A percentile compares a stretch with the other conserved stretches of the same genome.
Evolutionary conservation across 345 rosid genomes (phyloP).

Genomic region (Toxicodendron radicans): DNA sequence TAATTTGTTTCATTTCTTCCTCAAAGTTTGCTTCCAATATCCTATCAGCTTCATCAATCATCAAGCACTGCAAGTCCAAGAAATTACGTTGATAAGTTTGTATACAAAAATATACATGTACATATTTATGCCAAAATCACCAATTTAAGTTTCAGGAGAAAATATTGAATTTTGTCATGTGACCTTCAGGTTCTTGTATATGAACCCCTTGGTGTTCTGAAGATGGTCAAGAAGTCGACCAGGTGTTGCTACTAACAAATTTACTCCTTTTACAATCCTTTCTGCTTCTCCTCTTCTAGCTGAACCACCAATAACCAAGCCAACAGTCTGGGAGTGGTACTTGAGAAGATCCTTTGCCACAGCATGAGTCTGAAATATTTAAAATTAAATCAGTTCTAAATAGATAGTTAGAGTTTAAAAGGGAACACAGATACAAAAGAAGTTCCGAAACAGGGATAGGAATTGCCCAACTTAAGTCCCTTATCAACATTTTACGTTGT

Average conservation of each 20-base stretch:
- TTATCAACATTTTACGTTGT: background rate
- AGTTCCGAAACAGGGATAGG: background rate
- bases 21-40: slow-evolving; percentile 97
- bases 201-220: slow-evolving; percentile 85
- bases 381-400: slow-evolving; percentile 13
- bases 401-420: background rate
- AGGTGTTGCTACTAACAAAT: slow-evolving; percentile 93
- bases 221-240: slow-evolving; percentile 98
- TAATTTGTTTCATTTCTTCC: slow-evolving; percentile 97
- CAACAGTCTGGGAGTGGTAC: slow-evolving; percentile 81
- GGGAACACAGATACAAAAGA: background rate
- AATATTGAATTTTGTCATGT: background rate
- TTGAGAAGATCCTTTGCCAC: slow-evolving; percentile 92
- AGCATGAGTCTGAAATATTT: slow-evolving; percentile 65
- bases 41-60: slow-evolving; percentile 96
- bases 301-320: slow-evolving; percentile 91
- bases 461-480: background rate
- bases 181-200: slow-evolving; percentile 87
- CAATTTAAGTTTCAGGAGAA: background rate
- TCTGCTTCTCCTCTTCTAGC: slow-evolving; percentile 84
- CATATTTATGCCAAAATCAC: background rate
- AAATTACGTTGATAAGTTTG: background rate
- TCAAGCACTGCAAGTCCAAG: slow-evolving; percentile 64
- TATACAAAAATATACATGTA: background rate
- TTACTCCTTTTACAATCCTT: slow-evolving; percentile 74